Evolutionary conservation across 768 basidiomycete genomes (phyloP), one percentile per base, ranked within the genome.

Genomic region (Leccinellum rugosiceps): DNA sequence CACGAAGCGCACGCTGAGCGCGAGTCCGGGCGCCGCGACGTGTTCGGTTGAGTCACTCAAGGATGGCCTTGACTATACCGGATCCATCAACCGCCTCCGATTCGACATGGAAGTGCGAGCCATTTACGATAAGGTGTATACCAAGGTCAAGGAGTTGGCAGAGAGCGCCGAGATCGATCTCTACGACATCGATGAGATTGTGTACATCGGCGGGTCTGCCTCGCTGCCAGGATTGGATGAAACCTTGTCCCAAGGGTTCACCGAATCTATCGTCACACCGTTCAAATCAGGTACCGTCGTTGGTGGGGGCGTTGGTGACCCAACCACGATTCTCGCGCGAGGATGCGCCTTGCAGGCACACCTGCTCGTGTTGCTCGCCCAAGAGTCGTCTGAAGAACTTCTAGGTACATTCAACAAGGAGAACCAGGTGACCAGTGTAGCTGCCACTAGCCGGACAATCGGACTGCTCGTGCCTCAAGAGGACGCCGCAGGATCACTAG

Each of bases 41-140:
- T 92, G 93, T 74, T 89, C 90, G 15, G 90, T 99, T 62, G 94
- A 97, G 74, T 92, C 90, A 0, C 81, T 99, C 64, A 96, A 95
- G 72, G 94, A 96, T 57, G 96, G 95, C 1, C 69, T 91, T 35
- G 96, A 99, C 74, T 93, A 87, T 68, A 94, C 90, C 4, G 88
- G 85, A 8, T 79, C 83, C 10, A 80, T 86, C 68, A 84, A 81
- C 58, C 75, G 80, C 9, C 71, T 83, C 58, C 78, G 82, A 9
- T 80, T 79, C 61, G 86, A 87, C 61, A 78, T 87, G 71, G 77
- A 86, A 63, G 81, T 81, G 2, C 75, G 83, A 17, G 62, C 83
- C 9, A 75, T 90, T 23, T 92, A 92, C 69, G 73, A 76, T 52
- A 71, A 78, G 57, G 81, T 90, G 50, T 77, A 79, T 14, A 63